Base-by-base conservation (phyloP, 768 basidiomycete genomes). In the Lactifluus hygrophoroides region DNA sequence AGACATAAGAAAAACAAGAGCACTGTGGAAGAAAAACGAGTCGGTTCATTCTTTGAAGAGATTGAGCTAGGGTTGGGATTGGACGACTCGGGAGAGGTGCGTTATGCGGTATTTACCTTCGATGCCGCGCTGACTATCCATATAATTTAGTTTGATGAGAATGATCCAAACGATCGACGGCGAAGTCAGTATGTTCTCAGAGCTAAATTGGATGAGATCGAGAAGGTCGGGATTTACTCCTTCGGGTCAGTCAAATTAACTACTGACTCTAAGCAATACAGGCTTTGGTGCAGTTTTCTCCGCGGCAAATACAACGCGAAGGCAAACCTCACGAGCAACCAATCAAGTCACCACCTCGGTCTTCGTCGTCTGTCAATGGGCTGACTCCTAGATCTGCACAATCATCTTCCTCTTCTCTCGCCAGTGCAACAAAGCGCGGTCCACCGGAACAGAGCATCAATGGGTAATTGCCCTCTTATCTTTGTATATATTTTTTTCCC, bases 191-290 rank as follows among this genome's bases (percentile, higher is more conserved):
- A 82, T 63, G 71, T 85, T 43, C 82, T 91, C 83, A 82, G 77
- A 64, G 82, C 84, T 17, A 80, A 86, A 68, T 72, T 92, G 23
- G 90, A 92, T 67, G 85, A 86, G 69, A 86, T 92, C 47, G 89
- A 92, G 67, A 79, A 78, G 76, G 88, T 78, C n/a, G n/a, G n/a
- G n/a, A 47, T 30, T 64, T 75, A 7, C 65, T 42, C 63, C 19
- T 40, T 23, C 27, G 38, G 40, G 43, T 46, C 58, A 42, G 4
- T 52, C 11, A 13, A 48, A 48, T 44, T 14, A 34, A 11, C 23
- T 25, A 30, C 60, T 58, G 27, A 61, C 37, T 6, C 5, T 34
- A 42, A n/a, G 23, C 27, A 9, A 16, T 61, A 25, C 63, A 86
- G 83, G 79, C 79, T 53, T 75, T 88, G 66, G 82, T 79, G 14